Evolutionary conservation across 495 filamentous ascomycete species (phyloP).

Genomic region (Aspergillus biplanus): DNA sequence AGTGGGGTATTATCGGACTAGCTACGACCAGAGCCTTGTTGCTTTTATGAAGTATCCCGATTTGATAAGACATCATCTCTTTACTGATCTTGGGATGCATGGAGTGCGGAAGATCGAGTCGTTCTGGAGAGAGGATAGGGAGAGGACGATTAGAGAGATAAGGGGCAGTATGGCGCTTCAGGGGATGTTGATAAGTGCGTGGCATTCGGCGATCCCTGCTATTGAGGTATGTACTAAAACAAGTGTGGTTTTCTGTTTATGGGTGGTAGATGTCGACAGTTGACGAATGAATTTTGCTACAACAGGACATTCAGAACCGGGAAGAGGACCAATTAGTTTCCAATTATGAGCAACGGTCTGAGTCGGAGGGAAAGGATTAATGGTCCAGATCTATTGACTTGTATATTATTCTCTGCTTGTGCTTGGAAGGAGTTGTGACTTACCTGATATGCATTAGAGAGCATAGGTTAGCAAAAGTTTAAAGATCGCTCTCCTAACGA

Average conservation of each 20-base stretch:
- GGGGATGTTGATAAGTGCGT: constrained; percentile 12
- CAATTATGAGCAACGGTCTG: background rate
- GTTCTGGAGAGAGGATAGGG: constrained; percentile 5
- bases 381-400: too few species aligned
- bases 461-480: background rate
- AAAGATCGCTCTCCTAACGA: background rate
- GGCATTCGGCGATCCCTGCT: constrained; percentile 13
- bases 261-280: background rate
- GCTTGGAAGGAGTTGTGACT: too few species aligned
- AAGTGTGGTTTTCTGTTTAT: too few species aligned
- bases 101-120: background rate
- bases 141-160: background rate
- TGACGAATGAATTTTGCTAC: background rate
- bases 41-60: constrained; percentile 8
- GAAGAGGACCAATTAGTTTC: background rate
- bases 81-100: constrained; percentile 11
- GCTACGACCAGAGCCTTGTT: constrained; percentile 1
- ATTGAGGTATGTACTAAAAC: constrained; percentile 14
- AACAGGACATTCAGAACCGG: background rate
- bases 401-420: too few species aligned
- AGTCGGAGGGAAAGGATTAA: background rate
- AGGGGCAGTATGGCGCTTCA: constrained; percentile 4
- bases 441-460: too few species aligned
- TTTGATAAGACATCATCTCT: constrained; percentile 4
- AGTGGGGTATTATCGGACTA: constrained; percentile 1